phyloP scores from a whole-genome alignment of 805 yeast species.

The Kluyveromyces lactis region DNA sequence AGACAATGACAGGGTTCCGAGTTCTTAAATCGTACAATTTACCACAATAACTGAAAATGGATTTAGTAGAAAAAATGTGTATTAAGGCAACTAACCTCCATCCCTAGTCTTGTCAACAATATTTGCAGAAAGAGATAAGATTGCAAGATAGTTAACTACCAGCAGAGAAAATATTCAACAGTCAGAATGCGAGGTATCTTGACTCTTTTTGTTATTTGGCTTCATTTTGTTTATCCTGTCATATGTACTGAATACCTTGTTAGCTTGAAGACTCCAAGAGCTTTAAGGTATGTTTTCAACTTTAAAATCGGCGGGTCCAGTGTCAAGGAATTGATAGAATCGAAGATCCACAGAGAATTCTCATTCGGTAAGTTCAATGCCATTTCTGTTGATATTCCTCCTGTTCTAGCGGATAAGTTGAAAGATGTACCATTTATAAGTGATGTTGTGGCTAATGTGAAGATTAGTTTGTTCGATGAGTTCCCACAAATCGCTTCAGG shows the following conservation, averaged over 20 bases:
- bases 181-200: not conserved
- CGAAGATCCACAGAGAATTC: slow-evolving; percentile 40
- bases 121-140: too few species aligned
- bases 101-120: too few species aligned
- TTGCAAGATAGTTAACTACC: too few species aligned
- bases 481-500: slow-evolving; percentile 11
- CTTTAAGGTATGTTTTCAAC: slow-evolving; percentile 40
- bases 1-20: too few species aligned
- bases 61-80: too few species aligned
- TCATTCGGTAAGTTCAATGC: slow-evolving; percentile 68
- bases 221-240: not conserved
- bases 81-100: too few species aligned
- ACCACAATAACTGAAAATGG: too few species aligned
- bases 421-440: slow-evolving; percentile 54
- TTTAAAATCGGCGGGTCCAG: slow-evolving; percentile 32
- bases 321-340: slow-evolving; percentile 38
- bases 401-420: slow-evolving; percentile 39
- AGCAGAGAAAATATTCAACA: too few species aligned
- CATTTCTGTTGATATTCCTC: slow-evolving; percentile 53
- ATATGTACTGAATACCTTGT: slow-evolving; percentile 36
- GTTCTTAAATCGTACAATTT: too few species aligned
- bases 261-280: slow-evolving; percentile 41
- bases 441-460: slow-evolving; percentile 60
- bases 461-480: slow-evolving; percentile 46
- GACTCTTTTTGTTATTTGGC: not conserved